These are phyloP conservation scores for Salix exigua DNA, from an alignment of 345 rosid species.

Conservation along the genomic window DNA sequence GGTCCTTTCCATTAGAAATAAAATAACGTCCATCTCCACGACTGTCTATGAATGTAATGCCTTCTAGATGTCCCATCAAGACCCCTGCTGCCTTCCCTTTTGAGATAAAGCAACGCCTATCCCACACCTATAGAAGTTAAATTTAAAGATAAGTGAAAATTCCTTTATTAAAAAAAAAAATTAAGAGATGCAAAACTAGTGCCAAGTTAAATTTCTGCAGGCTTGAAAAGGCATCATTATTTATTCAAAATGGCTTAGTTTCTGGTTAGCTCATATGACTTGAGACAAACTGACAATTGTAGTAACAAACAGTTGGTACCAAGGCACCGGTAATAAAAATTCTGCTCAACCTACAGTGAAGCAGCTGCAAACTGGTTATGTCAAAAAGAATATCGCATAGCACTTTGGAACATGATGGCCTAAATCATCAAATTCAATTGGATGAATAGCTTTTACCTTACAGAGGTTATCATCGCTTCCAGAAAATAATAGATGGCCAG, in stretches of 20 bases:
- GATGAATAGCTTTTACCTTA: slow-evolving; percentile 43
- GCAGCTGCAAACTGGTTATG: background rate
- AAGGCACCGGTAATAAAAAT: background rate
- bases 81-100: slow-evolving; percentile 55
- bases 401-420: background rate
- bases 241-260: background rate
- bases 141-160: background rate
- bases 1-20: slow-evolving; percentile 76
- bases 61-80: slow-evolving; percentile 64
- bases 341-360: background rate
- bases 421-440: background rate
- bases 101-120: slow-evolving; percentile 52
- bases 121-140: slow-evolving; percentile 51
- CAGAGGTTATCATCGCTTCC: slow-evolving; percentile 63
- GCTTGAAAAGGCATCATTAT: background rate
- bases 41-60: slow-evolving; percentile 62
- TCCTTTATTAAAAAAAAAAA: background rate
- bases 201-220: background rate
- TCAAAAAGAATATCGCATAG: background rate
- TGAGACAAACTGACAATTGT: background rate
- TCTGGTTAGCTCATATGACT: background rate
- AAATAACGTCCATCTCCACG: slow-evolving; percentile 67
- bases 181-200: background rate
- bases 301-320: background rate
- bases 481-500: slow-evolving; percentile 60